Percentiles rank a stretch among this genome's conserved stretches.
Conservation (phyloP, 495 filamentous ascomycete species). For the Talaromyces liani region DNA sequence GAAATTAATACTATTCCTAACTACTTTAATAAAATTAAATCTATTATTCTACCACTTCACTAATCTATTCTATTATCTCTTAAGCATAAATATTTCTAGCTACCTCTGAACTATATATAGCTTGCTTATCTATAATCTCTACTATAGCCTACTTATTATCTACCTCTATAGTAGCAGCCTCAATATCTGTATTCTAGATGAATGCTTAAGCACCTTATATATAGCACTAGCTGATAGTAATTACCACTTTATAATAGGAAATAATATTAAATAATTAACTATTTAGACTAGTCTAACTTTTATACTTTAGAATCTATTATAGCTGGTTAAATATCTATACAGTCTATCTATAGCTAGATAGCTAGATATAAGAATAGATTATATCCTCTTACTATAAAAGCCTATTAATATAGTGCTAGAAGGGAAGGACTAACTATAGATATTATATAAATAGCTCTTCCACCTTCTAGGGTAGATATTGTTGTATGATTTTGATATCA, state of each 20-base stretch:
- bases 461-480: neutral
- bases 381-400: too few species aligned
- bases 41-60: too few species aligned
- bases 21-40: too few species aligned
- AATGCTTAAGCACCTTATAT: neutral
- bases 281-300: neutral
- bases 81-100: too few species aligned
- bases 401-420: too few species aligned
- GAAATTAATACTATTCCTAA: too few species aligned
- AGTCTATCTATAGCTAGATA: neutral
- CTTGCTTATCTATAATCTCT: neutral
- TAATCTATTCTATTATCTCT: too few species aligned
- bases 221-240: conserved; percentile 9
- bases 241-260: conserved; percentile 7
- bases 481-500: neutral
- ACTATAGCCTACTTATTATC: neutral
- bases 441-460: too few species aligned
- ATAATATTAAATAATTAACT: neutral
- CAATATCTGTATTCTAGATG: neutral
- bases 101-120: too few species aligned
- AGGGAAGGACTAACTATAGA: too few species aligned
- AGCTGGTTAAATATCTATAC: neutral
- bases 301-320: too few species aligned
- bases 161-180: neutral
- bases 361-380: too few species aligned